phyloP scores from a whole-genome alignment of 768 basidiomycete species.

The Boletus subparvulus region DNA sequence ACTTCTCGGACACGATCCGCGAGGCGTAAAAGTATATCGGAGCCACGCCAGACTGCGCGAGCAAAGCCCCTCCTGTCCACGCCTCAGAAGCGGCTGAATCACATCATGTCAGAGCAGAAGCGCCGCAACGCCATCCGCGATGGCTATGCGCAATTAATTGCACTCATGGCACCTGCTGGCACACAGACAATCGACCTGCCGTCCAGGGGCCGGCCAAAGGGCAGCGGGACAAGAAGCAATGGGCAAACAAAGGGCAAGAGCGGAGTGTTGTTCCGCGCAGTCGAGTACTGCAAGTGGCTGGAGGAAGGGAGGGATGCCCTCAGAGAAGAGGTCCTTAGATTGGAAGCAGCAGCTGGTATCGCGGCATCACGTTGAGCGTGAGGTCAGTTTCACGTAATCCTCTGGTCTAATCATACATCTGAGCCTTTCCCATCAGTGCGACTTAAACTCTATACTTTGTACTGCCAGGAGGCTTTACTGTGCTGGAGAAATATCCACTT shows the following conservation, averaged over 20 bases:
- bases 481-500: not conserved
- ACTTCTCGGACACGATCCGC: conserved; percentile 12
- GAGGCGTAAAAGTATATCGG: conserved; percentile 26
- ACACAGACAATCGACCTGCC: conserved; percentile 71
- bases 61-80: conserved; percentile 71
- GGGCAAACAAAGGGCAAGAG: conserved; percentile 84
- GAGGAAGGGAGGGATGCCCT: conserved; percentile 79
- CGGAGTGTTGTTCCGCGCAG: conserved; percentile 83
- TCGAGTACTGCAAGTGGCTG: conserved; percentile 83
- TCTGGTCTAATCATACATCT: not conserved
- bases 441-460: not conserved
- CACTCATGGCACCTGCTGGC: conserved; percentile 78
- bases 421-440: not conserved
- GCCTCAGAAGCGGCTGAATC: conserved; percentile 86
- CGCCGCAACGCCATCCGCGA: conserved; percentile 89
- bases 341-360: conserved; percentile 68
- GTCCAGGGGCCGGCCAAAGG: conserved; percentile 77
- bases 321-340: conserved; percentile 59
- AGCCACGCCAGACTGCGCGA: conserved; percentile 33
- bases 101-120: conserved; percentile 94
- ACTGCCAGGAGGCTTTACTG: not conserved
- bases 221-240: conserved; percentile 63
- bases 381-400: conserved; percentile 13
- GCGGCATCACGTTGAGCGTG: conserved; percentile 7
- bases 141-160: conserved; percentile 83